phyloP scores from a whole-genome alignment of 495 filamentous ascomycete species.

The Trichoderma asperelloides region DNA sequence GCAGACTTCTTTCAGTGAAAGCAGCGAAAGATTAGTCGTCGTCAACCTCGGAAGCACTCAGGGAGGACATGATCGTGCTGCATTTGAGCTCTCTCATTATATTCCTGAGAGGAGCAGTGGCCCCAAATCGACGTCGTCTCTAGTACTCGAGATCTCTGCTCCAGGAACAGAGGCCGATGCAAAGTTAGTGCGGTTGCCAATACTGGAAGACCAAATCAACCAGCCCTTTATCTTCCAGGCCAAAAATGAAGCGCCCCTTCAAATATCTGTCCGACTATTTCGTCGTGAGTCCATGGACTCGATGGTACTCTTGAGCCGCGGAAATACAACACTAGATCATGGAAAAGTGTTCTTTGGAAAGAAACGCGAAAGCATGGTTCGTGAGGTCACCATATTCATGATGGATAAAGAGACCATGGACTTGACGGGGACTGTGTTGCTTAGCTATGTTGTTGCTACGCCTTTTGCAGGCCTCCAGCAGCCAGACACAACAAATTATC shows the following conservation, averaged over 20 bases:
- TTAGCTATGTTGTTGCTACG: conserved; percentile 22
- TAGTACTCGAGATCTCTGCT: background rate
- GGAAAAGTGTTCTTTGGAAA: conserved; percentile 13
- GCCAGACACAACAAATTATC: background rate
- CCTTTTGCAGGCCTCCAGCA: conserved; percentile 15
- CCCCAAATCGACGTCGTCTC: background rate
- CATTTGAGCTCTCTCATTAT: background rate
- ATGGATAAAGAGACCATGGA: conserved; percentile 18
- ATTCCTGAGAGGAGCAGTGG: no score
- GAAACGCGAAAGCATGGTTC: conserved; percentile 23
- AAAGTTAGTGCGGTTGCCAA: conserved; percentile 17
- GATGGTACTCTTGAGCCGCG: background rate
- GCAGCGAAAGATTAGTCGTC: conserved; percentile 20
- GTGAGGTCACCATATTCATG: conserved; percentile 24
- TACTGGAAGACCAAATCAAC: conserved; percentile 23
- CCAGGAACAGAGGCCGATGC: background rate
- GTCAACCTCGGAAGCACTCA: conserved; percentile 5
- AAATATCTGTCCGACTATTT: background rate
- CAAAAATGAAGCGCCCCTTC: conserved; percentile 1
- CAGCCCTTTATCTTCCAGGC: conserved; percentile 20
- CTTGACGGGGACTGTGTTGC: conserved; percentile 23
- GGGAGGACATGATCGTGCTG: conserved; percentile 3
- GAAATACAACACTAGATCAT: background rate
- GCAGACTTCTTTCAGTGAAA: background rate
- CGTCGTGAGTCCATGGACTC: background rate